Percentiles rank a stretch among this genome's conserved stretches.
Conservation (phyloP, 2,329 filamentous ascomycete genomes). For the Aureobasidium sp. region DNA sequence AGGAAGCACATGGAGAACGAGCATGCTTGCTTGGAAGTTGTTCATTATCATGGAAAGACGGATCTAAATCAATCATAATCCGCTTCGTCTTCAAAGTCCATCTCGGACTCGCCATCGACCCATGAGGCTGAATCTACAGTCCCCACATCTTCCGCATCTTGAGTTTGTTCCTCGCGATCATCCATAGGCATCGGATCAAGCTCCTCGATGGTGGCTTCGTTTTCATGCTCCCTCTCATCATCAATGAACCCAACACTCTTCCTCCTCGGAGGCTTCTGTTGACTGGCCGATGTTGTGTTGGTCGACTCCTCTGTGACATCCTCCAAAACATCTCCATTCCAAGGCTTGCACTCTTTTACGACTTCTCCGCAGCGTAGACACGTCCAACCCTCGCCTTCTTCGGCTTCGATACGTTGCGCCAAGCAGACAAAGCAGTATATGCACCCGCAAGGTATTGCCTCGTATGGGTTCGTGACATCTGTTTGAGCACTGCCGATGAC, state of each 20-base stretch:
- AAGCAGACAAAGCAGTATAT: conserved; percentile 95
- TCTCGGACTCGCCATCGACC: conserved; percentile 20
- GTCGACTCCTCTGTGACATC: conserved; percentile 15
- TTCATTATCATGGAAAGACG: not conserved
- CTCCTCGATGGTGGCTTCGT: conserved; percentile 17
- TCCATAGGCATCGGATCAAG: conserved; percentile 27
- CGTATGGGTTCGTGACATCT: conserved; percentile 94
- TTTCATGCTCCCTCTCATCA: conserved; percentile 20
- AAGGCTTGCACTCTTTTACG: conserved; percentile 80
- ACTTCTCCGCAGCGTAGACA: conserved; percentile 83
- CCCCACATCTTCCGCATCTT: conserved; percentile 21
- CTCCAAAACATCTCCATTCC: conserved; percentile 78
- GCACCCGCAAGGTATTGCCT: conserved; percentile 80
- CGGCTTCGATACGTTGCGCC: conserved; percentile 80
- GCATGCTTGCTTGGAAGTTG: not conserved
- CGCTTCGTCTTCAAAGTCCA: conserved; percentile 18
- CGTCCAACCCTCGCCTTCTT: conserved; percentile 90
- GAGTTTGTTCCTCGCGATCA: conserved; percentile 21
- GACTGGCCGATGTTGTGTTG: conserved; percentile 17
- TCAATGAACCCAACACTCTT: conserved; percentile 29
- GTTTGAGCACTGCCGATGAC: conserved; percentile 83
- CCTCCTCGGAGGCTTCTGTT: conserved; percentile 20
- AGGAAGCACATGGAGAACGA: not conserved
- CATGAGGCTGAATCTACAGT: conserved; percentile 17
- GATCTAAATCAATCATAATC: conserved; percentile 13